Conservation (phyloP, 1,139 yeast species). For the Saccharomyces pastorianus region DNA sequence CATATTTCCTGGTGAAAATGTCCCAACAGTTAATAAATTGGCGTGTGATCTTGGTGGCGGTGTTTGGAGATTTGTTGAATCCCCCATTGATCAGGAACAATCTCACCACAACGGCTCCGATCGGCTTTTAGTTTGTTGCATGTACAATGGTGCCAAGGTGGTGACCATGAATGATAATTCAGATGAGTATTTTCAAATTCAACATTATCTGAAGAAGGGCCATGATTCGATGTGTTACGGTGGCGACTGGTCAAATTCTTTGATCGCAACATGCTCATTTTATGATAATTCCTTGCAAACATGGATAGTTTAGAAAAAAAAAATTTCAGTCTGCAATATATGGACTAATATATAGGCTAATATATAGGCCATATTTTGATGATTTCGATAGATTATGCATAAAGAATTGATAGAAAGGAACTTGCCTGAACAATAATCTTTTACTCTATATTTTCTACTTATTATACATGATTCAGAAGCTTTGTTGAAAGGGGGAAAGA, state of each 20-base stretch:
- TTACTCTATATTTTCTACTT: not conserved
- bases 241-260: slow-evolving; percentile 68
- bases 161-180: slow-evolving; percentile 32
- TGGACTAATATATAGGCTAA: not conserved
- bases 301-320: slow-evolving; percentile 39
- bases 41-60: slow-evolving; percentile 74
- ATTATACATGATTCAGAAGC: not conserved
- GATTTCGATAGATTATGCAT: not conserved
- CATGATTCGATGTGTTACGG: slow-evolving; percentile 95
- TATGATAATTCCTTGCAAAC: slow-evolving; percentile 75
- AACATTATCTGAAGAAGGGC: slow-evolving; percentile 48
- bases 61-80: slow-evolving; percentile 82
- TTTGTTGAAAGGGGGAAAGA: not conserved
- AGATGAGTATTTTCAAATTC: slow-evolving; percentile 33
- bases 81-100: slow-evolving; percentile 36
- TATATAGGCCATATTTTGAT: not conserved
- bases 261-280: slow-evolving; percentile 76
- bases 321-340: not conserved
- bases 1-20: slow-evolving; percentile 27
- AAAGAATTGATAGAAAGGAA: not conserved
- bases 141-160: slow-evolving; percentile 90
- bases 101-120: slow-evolving; percentile 14
- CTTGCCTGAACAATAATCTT: not conserved
- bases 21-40: slow-evolving; percentile 24
- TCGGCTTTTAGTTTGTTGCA: slow-evolving; percentile 69